These are phyloP conservation scores for Postia placenta DNA, from an alignment of 768 basidiomycete genomes.

Conservation along the genomic window DNA sequence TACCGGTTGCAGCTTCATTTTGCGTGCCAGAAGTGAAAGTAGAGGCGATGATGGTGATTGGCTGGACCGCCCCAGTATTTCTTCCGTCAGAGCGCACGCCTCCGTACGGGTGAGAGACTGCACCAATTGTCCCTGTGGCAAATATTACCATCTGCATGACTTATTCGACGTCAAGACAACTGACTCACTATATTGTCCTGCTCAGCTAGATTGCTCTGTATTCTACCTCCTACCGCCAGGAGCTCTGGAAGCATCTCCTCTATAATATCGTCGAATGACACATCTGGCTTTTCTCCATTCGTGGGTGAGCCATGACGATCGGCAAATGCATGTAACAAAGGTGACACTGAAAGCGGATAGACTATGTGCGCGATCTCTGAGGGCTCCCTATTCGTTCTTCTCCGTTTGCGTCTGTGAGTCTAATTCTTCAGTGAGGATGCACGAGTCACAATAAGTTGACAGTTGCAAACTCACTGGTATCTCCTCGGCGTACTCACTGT, in stretches of 20 bases:
- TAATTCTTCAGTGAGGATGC: not conserved
- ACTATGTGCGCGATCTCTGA: not conserved
- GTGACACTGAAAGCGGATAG: not conserved
- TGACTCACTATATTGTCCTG: conserved; percentile 18
- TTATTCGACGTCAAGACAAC: not conserved
- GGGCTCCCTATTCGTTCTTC: not conserved
- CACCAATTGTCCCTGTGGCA: not conserved
- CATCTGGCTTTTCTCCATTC: conserved; percentile 4
- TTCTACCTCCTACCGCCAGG: conserved; percentile 23
- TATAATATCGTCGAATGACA: conserved; percentile 30
- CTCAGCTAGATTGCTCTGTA: conserved; percentile 18
- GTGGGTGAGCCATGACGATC: not conserved
- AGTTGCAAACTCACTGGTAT: not conserved
- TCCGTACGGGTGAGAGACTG: conserved; percentile 8
- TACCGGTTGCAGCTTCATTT: conserved; percentile 13
- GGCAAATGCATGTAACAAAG: conserved; percentile 5
- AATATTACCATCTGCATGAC: too few species aligned
- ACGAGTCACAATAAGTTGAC: not conserved
- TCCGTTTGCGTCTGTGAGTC: conserved; percentile 1
- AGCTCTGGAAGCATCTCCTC: conserved; percentile 29
- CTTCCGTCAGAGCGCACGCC: conserved; percentile 2
- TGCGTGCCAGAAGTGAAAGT: conserved; percentile 6
- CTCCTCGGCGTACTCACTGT: not conserved
- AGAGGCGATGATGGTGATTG: not conserved
- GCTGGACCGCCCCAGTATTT: not conserved